Base-by-base conservation (phyloP, 768 basidiomycete genomes). In the Leccinum disarticulatum region DNA sequence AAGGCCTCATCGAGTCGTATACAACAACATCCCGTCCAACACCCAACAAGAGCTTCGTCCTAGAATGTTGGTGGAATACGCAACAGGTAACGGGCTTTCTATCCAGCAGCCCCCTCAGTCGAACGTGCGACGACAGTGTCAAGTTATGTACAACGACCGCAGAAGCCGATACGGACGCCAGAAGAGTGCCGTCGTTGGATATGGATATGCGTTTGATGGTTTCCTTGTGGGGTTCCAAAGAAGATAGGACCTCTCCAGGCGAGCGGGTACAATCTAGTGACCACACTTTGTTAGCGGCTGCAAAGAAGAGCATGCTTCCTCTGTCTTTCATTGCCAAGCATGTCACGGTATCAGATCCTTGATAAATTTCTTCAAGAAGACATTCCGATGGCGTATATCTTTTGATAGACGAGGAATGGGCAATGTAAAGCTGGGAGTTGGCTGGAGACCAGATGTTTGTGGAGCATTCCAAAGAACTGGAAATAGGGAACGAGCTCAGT, bases 61-160 rank as follows among this genome's bases (percentile, higher is more conserved):
- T 82, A 2, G 78, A 73, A 68, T 90, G 86, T 11, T 80, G 78
- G 65, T 90, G 87, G 63, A 91, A 91, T 28, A 75, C 69, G 58
- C 86, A 85, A 14, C 81, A 76, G 0, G 73, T 76, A 46, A 85
- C 75, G n/a, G 72, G 60, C 55, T 74, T 75, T 30, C 65, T 66
- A 33, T 68, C 64, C 1, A 82, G 77, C 3, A 87, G 70, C 1
- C 87, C 86, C 30, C 82, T 80, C 41, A 91, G 78, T 31, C 77
- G 73, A 3, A 79, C 79, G 62, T 83, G 80, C 8, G 85, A 80
- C 14, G 81, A 81, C 11, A 79, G 76, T 0, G 80, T 67, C 55
- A 90, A 73, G 62, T 88, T 83, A 64, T 90, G 81, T 13, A 91
- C 76, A 66, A 88, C 79, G 19, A 82, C 81, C 3, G 80, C 79